Percentiles rank a stretch among this genome's conserved stretches.
Conservation (phyloP, 2,329 filamentous ascomycete genomes). For the Setomelanomma holmii region DNA sequence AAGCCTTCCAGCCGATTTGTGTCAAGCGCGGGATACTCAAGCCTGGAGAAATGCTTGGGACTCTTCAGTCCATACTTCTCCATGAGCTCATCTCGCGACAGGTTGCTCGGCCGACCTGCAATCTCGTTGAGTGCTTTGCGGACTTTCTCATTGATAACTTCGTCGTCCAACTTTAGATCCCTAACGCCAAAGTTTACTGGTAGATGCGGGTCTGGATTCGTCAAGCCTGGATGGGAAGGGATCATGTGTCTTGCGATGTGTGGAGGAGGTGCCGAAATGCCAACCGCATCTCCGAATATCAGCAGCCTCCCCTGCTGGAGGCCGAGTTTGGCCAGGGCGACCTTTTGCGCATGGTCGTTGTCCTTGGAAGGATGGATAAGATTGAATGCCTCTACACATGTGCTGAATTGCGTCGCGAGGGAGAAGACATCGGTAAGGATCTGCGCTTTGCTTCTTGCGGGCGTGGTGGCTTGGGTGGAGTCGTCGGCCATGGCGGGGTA, state of each 20-base stretch:
- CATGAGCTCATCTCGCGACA: slow-evolving; percentile 54
- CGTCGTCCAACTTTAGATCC: slow-evolving; percentile 53
- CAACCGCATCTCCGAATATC: slow-evolving; percentile 57
- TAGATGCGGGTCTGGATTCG: slow-evolving; percentile 54
- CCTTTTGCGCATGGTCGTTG: slow-evolving; percentile 53
- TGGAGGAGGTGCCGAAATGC: slow-evolving; percentile 53
- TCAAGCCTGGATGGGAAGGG: slow-evolving; percentile 52
- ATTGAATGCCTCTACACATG: slow-evolving; percentile 57
- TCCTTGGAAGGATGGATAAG: slow-evolving; percentile 53
- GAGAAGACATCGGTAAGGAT: slow-evolving; percentile 51
- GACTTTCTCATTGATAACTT: slow-evolving; percentile 46
- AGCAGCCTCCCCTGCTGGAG: slow-evolving; percentile 57
- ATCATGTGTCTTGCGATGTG: slow-evolving; percentile 54
- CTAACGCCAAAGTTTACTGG: slow-evolving; percentile 55
- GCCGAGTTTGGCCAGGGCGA: slow-evolving; percentile 53
- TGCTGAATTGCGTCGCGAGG: slow-evolving; percentile 55
- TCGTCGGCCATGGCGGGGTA: slow-evolving; percentile 35
- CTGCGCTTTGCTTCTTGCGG: slow-evolving; percentile 36
- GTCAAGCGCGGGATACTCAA: slow-evolving; percentile 52
- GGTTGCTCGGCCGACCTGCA: slow-evolving; percentile 50
- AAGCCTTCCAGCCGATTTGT: slow-evolving; percentile 54
- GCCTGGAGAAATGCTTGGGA: slow-evolving; percentile 48
- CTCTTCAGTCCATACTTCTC: slow-evolving; percentile 54
- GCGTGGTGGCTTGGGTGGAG: slow-evolving; percentile 23
- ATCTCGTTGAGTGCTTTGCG: slow-evolving; percentile 53